Conservation (phyloP, 208 protist species). For the Acanthamoeba divionensis region DNA sequence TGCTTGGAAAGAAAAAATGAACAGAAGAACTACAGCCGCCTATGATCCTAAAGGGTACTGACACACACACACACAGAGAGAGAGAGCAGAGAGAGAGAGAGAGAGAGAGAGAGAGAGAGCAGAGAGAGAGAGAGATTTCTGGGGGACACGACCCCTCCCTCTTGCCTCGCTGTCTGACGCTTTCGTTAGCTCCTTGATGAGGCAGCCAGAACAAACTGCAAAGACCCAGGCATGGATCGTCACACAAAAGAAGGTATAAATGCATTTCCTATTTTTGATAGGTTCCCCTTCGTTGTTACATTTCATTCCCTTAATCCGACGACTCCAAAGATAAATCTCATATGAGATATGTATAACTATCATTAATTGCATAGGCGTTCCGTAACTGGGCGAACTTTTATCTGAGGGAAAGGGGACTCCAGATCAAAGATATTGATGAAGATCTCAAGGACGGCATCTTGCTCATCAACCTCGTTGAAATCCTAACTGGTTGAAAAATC, state of each 20-base stretch:
- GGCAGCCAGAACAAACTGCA: neutral
- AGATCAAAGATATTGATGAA: conserved; percentile 33
- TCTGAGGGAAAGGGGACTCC: conserved; percentile 9
- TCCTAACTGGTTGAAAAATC: neutral
- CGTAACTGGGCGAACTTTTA: conserved; percentile 54
- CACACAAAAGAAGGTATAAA: conserved; percentile 27
- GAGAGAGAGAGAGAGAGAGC: neutral
- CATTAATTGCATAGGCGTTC: neutral
- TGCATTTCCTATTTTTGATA: neutral
- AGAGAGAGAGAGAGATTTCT: neutral
- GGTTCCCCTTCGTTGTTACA: too few relatives aligned
- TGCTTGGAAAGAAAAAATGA: neutral
- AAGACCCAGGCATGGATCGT: neutral
- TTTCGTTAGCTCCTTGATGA: conserved; percentile 19
- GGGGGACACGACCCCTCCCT: neutral
- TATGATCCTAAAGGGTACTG: neutral
- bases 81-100: neutral
- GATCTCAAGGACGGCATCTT: conserved; percentile 44
- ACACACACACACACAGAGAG: neutral
- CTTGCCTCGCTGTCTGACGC: neutral
- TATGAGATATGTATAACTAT: too few relatives aligned
- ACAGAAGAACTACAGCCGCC: too few relatives aligned
- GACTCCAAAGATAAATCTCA: neutral
- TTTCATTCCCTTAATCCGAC: neutral
- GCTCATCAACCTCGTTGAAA: conserved; percentile 53